Evolutionary conservation across 2,329 filamentous ascomycete genomes (phyloP).

Genomic region (Aspergillus terreus): DNA sequence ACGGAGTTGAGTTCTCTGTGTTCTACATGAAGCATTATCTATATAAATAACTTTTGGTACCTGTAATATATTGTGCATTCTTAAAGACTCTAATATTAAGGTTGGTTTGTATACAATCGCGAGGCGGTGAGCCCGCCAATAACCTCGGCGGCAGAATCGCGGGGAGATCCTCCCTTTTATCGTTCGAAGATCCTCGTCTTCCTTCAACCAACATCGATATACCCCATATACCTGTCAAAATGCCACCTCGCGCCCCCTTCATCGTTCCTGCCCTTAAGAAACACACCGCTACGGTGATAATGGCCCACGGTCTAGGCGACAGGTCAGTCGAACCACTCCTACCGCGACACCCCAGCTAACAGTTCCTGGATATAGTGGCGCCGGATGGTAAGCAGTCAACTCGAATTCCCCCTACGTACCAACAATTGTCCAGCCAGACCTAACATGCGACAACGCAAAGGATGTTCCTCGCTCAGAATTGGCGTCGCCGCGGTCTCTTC

Average conservation of each 20-base stretch:
- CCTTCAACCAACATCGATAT: background rate
- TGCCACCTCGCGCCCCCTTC: conserved; percentile 53
- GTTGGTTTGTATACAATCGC: background rate
- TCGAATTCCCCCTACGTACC: background rate
- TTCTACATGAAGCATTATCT: background rate
- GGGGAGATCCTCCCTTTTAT: conserved; percentile 8
- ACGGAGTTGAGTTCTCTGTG: conserved; percentile 13
- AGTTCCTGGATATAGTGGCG: conserved; percentile 37
- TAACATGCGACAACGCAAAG: conserved; percentile 27
- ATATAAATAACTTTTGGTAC: background rate
- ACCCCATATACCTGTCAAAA: conserved; percentile 20
- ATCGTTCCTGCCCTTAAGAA: conserved; percentile 74
- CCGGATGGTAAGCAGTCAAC: conserved; percentile 39
- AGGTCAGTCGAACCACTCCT: conserved; percentile 50
- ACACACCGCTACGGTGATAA: conserved; percentile 93
- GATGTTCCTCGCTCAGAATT: conserved; percentile 80
- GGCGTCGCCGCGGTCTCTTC: conserved; percentile 73
- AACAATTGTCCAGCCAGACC: background rate
- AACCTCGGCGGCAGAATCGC: conserved; percentile 24
- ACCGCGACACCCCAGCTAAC: background rate
- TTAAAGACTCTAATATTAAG: background rate
- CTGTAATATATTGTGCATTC: background rate
- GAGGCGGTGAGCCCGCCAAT: conserved; percentile 19
- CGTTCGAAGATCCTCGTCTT: background rate
- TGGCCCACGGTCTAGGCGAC: conserved; percentile 89